phyloP scores from a whole-genome alignment of 345 rosid species.

The Pugionium cornutum region DNA sequence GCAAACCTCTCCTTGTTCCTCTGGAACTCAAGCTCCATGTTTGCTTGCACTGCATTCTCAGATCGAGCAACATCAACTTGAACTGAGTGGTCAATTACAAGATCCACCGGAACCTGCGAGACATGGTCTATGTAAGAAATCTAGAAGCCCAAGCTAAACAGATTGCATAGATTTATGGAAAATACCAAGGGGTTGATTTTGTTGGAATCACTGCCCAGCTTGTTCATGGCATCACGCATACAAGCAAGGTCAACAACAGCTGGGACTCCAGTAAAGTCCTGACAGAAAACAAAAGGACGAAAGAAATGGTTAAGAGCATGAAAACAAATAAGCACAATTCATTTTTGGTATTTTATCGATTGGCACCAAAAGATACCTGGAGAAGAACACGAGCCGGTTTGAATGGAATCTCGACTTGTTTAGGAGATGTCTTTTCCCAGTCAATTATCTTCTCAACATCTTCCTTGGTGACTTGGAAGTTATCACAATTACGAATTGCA shows the following conservation, averaged over 20 bases:
- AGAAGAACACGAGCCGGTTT: slow-evolving; percentile 83
- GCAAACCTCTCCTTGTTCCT: slow-evolving; percentile 91
- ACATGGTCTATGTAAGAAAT: not conserved
- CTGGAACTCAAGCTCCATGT: slow-evolving; percentile 86
- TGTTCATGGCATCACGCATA: slow-evolving; percentile 99
- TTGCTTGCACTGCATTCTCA: slow-evolving; percentile 90
- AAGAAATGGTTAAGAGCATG: slow-evolving; percentile 12
- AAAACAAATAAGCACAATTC: not conserved
- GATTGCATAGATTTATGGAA: not conserved
- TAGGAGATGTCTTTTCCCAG: slow-evolving; percentile 74
- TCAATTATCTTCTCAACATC: slow-evolving; percentile 87
- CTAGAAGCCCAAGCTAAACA: slow-evolving; percentile 15
- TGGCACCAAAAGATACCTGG: slow-evolving; percentile 45
- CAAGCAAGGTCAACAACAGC: slow-evolving; percentile 97
- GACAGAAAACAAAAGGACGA: slow-evolving; percentile 13
- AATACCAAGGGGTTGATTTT: slow-evolving; percentile 90
- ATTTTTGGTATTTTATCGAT: not conserved
- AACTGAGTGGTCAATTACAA: slow-evolving; percentile 95
- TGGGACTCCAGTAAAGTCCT: slow-evolving; percentile 99
- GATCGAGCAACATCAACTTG: slow-evolving; percentile 94
- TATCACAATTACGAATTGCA: slow-evolving; percentile 79
- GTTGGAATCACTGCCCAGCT: slow-evolving; percentile 77
- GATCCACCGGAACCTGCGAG: slow-evolving; percentile 88
- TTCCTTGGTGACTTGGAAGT: slow-evolving; percentile 74
- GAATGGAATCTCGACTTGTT: slow-evolving; percentile 86